Base-by-base conservation (phyloP, 495 filamentous ascomycete genomes). In the Bathelium albidoporum region DNA sequence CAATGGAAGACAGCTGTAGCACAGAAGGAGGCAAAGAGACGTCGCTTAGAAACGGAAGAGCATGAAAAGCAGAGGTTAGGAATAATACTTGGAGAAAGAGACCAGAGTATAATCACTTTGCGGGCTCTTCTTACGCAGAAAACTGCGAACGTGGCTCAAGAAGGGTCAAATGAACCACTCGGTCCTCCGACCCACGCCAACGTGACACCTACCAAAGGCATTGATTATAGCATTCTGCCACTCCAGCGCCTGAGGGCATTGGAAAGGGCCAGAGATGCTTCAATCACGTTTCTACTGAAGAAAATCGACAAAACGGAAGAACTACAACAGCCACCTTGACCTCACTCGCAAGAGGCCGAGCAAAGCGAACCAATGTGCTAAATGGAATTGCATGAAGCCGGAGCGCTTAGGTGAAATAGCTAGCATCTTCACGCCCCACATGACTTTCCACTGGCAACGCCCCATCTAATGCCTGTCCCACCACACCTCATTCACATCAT, bases 251-350 rank as follows among this genome's bases (percentile, higher is more conserved):
- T 80, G 24, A 67, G 65, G 62, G 68, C 64, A 59, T 59, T 78
- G 1, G 77, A 79, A 58, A 74, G 71, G 41, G 78, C 75, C 18
- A 70, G 75, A 36, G 78, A 80, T 73, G 72, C 71, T 20, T 79
- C 72, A 2, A 74, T 79, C 63, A 66, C 68, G 1, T 79, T 74
- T 59, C 67, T 80, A 41, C 64, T 80, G 22, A 72, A 71, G 44
- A 61, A 76, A 43, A 77, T 80, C 41, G 74, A 78, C 44, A 73
- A 75, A 60, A 73, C 71, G 20, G 78, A 80, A 29, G 58, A 55
- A 24, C 49, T n/a, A 29, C 49, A 55, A 9, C 49, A 29, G 24
- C 49, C n/a, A n/a, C n/a, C n/a, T n/a, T n/a, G n/a, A n/a, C n/a
- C n/a, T n/a, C n/a, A n/a, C n/a, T n/a, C n/a, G n/a, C n/a, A n/a